Evolutionary conservation across 2,329 filamentous ascomycete genomes (phyloP), one percentile per base, ranked within the genome.

Genomic region (Colletotrichum plurivorum): DNA sequence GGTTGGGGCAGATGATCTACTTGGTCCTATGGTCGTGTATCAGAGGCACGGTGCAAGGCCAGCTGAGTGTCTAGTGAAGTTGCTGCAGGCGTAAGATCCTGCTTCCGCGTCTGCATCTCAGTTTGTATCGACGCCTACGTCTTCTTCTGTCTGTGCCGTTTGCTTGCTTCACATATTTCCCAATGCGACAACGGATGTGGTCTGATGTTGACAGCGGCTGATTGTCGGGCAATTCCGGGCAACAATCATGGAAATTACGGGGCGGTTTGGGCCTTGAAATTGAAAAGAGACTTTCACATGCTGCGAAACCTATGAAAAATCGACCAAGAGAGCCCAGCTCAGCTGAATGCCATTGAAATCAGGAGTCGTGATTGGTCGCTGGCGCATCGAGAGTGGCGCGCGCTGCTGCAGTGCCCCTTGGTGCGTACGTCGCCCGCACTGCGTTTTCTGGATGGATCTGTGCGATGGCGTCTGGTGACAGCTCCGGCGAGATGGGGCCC

Each of bases 251-350:
- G 10, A 18, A 22, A 20, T 25, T 20, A 22, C 18, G 31, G 46
- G 20, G 63, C 39, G 57, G 25, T n/a, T n/a, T 36, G 41, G 22
- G 15, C 27, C 41, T 7, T n/a, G 27, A 16, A 36, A 45, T 7
- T n/a, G 27, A 16, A 36, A 45, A 15, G 10, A 20, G 16, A 54
- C 63, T 64, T 57, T 68, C 65, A 68, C 60, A 64, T 68, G 65
- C 18, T 48, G n/a, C 20, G 20, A 67, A 9, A 9, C 31, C 31
- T 36, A 36, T 9, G 22, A 36, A 18, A 16, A n/a, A 31, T 39
- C n/a, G 53, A 58, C 25, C 20, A 39, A 58, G 18, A 20, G 6
- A 49, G 5, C 20, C 18, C 18, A 49, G 46, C 60, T 31, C 31
- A 25, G 12, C 46, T 48, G 22, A 39, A 52, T n/a, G 25, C 12